Base-by-base conservation (phyloP, 2,329 filamentous ascomycete species). In the Coccinonectria pachysandricola region DNA sequence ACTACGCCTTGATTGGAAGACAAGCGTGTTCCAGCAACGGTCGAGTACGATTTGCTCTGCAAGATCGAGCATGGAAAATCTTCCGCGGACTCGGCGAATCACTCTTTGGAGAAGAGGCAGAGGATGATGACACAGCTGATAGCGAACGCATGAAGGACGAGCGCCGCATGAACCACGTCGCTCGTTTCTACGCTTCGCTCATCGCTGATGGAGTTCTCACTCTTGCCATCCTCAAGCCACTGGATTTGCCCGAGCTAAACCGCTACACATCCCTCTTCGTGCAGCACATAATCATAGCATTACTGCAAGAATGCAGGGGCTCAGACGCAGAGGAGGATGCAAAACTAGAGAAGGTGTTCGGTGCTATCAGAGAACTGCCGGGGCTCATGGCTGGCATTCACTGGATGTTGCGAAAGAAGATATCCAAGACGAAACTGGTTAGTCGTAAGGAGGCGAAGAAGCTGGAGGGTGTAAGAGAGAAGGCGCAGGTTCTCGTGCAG, bases 21-120 rank as follows among this genome's bases (percentile, higher is more conserved):
- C 77, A 78, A 37, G 66, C 95, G 7, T 92, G 86, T 21, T 23
- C 36, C 46, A 64, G 64, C 4, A 82, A 87, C 34, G 75, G 75
- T 39, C 75, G 76, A 42, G 68, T 92, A 40, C 74, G 75, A 35
- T 88, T 88, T 58, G 78, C 83, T 2, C 92, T 96, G 49, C 83
- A 91, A 49, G 86, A 88, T 44, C 74, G 79, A 6, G 62, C 96
- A 1, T 93, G 87, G 77, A 84, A 81, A 42, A 64, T 88, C 7
- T 92, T 95, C 55, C 78, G 80, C 44, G 69, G 75, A 18, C 72
- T 95, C 55, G 88, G 86, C n/a, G 87, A 94, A 53, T 71, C 69
- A 3, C 70, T 81, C 18, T 79, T 81, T 22, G 75, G 73, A 5
- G 75, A 75, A 19, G 69, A 68, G 10, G 62, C 65, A 3, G 72